A percentile compares a stretch with the other conserved stretches of the same genome.
These are phyloP conservation scores for Penicillium verhagenii DNA, from an alignment of 495 filamentous ascomycete species.

Conservation along the genomic window DNA sequence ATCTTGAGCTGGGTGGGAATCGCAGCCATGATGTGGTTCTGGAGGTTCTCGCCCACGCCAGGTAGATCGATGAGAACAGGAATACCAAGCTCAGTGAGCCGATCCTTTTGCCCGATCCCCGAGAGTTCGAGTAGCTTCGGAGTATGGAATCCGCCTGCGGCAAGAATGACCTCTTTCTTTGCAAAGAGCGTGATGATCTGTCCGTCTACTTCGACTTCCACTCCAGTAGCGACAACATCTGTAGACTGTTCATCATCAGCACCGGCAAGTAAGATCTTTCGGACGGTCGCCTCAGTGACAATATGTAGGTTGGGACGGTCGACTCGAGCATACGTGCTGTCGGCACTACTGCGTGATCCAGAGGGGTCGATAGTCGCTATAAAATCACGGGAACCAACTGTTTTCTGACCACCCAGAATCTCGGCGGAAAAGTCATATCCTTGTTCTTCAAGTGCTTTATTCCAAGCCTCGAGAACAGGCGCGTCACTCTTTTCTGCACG, in stretches of 20 bases:
- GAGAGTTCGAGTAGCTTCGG: conserved; percentile 55
- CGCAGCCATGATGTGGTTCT: conserved; percentile 33
- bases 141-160: conserved; percentile 51
- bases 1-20: conserved; percentile 7
- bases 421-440: conserved; percentile 15
- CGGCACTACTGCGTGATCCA: conserved; percentile 34
- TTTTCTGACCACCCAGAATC: conserved; percentile 10
- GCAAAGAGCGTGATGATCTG: conserved; percentile 14
- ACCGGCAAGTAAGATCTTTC: conserved; percentile 36
- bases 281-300: conserved; percentile 46
- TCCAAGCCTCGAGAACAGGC: conserved; percentile 26
- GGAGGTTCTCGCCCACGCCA: conserved; percentile 43
- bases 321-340: conserved; percentile 37
- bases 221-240: conserved; percentile 23
- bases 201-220: conserved; percentile 29
- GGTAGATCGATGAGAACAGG: conserved; percentile 31
- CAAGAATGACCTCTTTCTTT: conserved; percentile 50
- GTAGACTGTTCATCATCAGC: no score
- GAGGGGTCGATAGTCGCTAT: conserved; percentile 22
- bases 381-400: conserved; percentile 15
- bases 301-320: conserved; percentile 47
- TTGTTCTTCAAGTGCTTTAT: conserved; percentile 14
- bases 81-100: conserved; percentile 18
- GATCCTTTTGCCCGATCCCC: conserved; percentile 34
- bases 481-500: conserved; percentile 2